Conservation (phyloP, 305 asterid species). For the Nicotiana rustica region DNA sequence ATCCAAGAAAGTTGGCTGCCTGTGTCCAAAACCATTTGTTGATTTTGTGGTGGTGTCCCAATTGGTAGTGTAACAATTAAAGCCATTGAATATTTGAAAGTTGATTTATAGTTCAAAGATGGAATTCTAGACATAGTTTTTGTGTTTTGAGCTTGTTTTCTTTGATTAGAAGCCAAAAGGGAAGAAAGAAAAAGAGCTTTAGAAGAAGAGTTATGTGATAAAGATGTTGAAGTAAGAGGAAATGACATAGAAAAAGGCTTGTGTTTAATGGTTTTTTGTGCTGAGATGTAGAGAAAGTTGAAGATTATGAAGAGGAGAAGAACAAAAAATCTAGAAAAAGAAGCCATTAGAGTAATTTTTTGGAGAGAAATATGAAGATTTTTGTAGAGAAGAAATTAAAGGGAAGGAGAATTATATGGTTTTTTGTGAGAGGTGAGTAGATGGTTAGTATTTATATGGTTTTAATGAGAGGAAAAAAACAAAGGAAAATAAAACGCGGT, state of each 20-base stretch:
- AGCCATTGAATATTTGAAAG: constrained; percentile 82
- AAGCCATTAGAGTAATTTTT: neutral
- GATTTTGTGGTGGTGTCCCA: constrained; percentile 95
- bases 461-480: neutral
- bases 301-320: neutral
- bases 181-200: constrained; percentile 48
- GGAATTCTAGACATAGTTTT: constrained; percentile 13
- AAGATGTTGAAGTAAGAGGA: constrained; percentile 58
- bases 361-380: no score
- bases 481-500: constrained; percentile 31
- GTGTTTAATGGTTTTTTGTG: neutral
- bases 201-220: constrained; percentile 47
- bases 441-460: constrained; percentile 18
- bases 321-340: neutral
- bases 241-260: constrained; percentile 50
- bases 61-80: constrained; percentile 82
- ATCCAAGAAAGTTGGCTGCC: constrained; percentile 98
- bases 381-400: neutral
- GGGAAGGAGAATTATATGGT: neutral
- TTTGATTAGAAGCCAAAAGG: constrained; percentile 17
- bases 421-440: constrained; percentile 14
- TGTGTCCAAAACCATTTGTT: constrained; percentile 91
- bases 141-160: neutral
- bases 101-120: constrained; percentile 56
- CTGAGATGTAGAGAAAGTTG: constrained; percentile 6